Conservation (phyloP, 176 grass and related monocot genomes). For the Saccharum officinarum region DNA sequence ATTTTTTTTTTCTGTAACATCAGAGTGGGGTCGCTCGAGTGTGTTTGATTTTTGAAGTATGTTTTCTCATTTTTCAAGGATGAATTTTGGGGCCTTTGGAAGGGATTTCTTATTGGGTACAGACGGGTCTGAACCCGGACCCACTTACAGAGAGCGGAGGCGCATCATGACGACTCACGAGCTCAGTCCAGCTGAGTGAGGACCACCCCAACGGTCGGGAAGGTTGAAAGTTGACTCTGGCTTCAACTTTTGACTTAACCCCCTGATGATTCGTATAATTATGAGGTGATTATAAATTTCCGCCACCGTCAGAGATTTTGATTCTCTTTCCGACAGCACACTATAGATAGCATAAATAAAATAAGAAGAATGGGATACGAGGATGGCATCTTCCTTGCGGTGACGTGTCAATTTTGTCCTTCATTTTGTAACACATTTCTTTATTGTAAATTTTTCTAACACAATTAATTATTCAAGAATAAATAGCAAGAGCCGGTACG, state of each 20-base stretch:
- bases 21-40: background rate
- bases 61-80: background rate
- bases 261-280: background rate
- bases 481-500: background rate
- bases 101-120: background rate
- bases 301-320: background rate
- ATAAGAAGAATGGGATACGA: background rate
- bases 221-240: conserved; percentile 21
- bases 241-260: background rate
- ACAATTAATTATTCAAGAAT: background rate
- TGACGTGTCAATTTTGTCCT: background rate
- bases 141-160: background rate
- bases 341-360: background rate
- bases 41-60: background rate
- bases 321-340: background rate
- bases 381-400: background rate
- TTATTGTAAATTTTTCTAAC: no score
- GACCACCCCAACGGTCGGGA: conserved; percentile 29
- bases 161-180: background rate
- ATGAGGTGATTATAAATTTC: background rate
- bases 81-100: background rate
- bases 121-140: background rate
- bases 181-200: background rate
- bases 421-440: background rate
- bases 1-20: background rate